phyloP scores from a whole-genome alignment of 2,329 filamentous ascomycete genomes.

The Aspergillus sp. region DNA sequence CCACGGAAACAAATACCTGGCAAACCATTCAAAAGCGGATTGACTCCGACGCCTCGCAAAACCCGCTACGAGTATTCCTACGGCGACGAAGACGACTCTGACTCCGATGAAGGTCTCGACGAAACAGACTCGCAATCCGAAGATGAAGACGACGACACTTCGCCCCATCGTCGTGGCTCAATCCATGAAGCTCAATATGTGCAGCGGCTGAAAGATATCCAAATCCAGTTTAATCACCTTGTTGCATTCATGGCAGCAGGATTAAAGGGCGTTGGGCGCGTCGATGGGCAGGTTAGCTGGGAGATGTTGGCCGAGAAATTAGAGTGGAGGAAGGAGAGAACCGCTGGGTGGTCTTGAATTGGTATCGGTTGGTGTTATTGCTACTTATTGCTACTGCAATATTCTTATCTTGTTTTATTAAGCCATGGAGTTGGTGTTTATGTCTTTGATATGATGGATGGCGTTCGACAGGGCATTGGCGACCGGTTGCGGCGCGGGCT shows the following conservation, averaged over 20 bases:
- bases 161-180: constrained; percentile 26
- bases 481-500: not conserved
- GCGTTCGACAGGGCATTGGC: not conserved
- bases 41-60: constrained; percentile 31
- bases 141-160: not conserved
- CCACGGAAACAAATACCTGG: constrained; percentile 25
- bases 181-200: constrained; percentile 47
- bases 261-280: constrained; percentile 71
- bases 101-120: constrained; percentile 28
- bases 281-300: constrained; percentile 71
- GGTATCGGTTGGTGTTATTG: too few species aligned
- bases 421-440: too few species aligned
- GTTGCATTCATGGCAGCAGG: constrained; percentile 71
- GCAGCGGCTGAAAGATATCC: constrained; percentile 57
- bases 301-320: constrained; percentile 80
- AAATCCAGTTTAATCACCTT: constrained; percentile 63
- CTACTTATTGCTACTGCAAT: not conserved
- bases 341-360: not conserved
- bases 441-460: too few species aligned
- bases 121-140: constrained; percentile 23
- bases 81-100: constrained; percentile 22
- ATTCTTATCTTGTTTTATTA: not conserved
- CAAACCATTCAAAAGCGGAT: constrained; percentile 26
- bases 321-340: constrained; percentile 48
- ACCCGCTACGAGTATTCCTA: constrained; percentile 27